A percentile compares a stretch with the other conserved stretches of the same genome.
These are phyloP conservation scores for Pisolithus sp. DNA, from an alignment of 768 basidiomycete genomes.

Conservation along the genomic window DNA sequence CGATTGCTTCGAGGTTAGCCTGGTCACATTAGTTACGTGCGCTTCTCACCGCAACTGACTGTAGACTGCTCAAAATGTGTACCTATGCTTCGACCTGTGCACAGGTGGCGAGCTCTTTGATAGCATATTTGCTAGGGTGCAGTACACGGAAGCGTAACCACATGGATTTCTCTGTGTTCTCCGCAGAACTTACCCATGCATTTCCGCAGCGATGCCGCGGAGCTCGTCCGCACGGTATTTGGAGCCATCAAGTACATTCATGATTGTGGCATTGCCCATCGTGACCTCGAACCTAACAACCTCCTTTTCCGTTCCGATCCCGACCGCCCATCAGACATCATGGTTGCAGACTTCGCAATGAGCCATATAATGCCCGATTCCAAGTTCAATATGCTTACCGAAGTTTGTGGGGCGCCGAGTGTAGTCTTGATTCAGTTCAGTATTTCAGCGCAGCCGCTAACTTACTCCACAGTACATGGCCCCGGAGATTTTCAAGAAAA, in stretches of 20 bases:
- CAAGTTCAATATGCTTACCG: constrained; percentile 81
- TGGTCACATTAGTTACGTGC: neutral
- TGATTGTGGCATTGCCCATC: constrained; percentile 85
- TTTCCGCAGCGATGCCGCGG: constrained; percentile 72
- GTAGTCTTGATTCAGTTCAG: constrained; percentile 32
- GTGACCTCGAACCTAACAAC: constrained; percentile 97
- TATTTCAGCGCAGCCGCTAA: constrained; percentile 2
- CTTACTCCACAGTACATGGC: constrained; percentile 70
- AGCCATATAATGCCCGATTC: constrained; percentile 87
- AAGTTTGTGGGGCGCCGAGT: constrained; percentile 92
- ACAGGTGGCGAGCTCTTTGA: constrained; percentile 97
- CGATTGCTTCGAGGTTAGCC: constrained; percentile 87
- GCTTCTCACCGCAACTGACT: neutral
- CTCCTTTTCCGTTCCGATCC: constrained; percentile 85
- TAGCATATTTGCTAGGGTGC: constrained; percentile 94
- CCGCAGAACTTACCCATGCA: constrained; percentile 18
- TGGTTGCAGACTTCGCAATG: constrained; percentile 96
- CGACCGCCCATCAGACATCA: constrained; percentile 83
- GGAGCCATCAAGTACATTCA: constrained; percentile 89
- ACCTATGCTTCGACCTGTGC: constrained; percentile 94
- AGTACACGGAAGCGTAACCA: constrained; percentile 88
- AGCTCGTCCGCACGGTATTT: constrained; percentile 80
- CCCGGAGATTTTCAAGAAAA: constrained; percentile 92
- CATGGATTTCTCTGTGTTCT: neutral
- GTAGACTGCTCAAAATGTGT: constrained; percentile 86